Evolutionary conservation across 352 stramenopile species (phyloP).

Genomic region (Pythium utonaiense): DNA sequence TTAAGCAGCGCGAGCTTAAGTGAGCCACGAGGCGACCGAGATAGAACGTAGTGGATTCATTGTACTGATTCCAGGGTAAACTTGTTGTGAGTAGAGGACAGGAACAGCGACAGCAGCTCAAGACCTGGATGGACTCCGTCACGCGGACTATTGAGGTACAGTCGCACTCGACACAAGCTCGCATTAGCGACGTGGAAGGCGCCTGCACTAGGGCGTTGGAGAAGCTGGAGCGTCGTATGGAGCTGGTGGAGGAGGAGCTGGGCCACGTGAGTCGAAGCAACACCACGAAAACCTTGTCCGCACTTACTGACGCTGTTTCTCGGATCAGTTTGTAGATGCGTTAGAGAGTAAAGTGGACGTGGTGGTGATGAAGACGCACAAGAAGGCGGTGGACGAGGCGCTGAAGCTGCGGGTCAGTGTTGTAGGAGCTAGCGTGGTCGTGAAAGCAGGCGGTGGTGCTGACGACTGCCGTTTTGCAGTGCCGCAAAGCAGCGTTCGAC

Average conservation of each 20-base stretch:
- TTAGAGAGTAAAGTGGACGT: slow-evolving; percentile 51
- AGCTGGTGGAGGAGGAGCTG: slow-evolving; percentile 58
- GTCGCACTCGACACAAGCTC: slow-evolving; percentile 4
- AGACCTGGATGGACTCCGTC: slow-evolving; percentile 11
- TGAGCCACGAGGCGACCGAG: no score
- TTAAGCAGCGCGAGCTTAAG: slow-evolving; percentile 21
- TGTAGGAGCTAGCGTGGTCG: no score
- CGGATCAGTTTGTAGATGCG: slow-evolving; percentile 26
- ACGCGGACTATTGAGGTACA: slow-evolving; percentile 14
- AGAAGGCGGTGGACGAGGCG: slow-evolving; percentile 32
- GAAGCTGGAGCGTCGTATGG: slow-evolving; percentile 34
- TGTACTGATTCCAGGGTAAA: no score
- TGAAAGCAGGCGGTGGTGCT: no score
- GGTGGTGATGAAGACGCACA: slow-evolving; percentile 27
- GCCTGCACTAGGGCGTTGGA: slow-evolving; percentile 2
- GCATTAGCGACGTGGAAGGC: slow-evolving; percentile 11
- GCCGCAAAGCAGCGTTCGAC: slow-evolving; percentile 49
- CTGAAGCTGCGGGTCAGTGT: slow-evolving; percentile 41
- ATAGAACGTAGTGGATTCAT: no score
- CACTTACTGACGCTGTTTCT: slow-evolving; percentile 22
- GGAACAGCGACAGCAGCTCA: slow-evolving; percentile 10
- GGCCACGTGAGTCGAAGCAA: slow-evolving; percentile 25
- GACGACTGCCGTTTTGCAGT: slow-evolving; percentile 31
- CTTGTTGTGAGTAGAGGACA: slow-evolving; percentile 21
- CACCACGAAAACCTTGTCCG: background rate